Base-by-base conservation (phyloP, 192 early-diverging fungal species). In the Cladochytrium replicatum region DNA sequence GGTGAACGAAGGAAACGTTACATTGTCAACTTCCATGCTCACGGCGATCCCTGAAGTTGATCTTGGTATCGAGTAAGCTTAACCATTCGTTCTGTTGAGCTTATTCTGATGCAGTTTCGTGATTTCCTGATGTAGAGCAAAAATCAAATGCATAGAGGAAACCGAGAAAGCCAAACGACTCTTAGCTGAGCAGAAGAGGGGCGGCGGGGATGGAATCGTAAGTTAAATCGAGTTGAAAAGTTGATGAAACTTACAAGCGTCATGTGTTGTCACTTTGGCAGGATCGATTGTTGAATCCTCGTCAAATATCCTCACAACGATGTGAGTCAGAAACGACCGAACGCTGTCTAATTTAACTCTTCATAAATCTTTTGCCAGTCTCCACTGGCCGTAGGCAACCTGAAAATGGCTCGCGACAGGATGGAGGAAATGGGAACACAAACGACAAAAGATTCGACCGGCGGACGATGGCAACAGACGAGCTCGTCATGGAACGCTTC, bases 21-120 rank as follows among this genome's bases (percentile, higher is more conserved):
- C 89, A 22, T 67, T 88, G 25, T 89, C 88, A 2, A 74, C 88
- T 13, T 75, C 81, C 7, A 90, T 95, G 88, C 56, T 95, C 27
- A 88, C 88, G 4, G 87, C 87, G 2, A 91, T 95, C 49, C 91
- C 89, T 5, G 89, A 92, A 57, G 84, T 90, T 6, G 88, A 92
- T 55, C 65, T 95, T 6, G 91, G 89, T 19, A 82, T 84, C 31
- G 80, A 77, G 74, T 82, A 74, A 19, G 77, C 21, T 51, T 60
- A 17, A n/a, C 29, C 11, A 32, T 15, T 11, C 6, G 22, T 34
- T 5, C 22, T 45, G 27, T 4, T 34, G 45, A 1, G 25, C 5
- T 13, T 49, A n/a, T 9, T 11, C 26, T 54, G 32, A 28, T 41
- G 4, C 8, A 30, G 31, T 32, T 9, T 55, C 0, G 29, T 58